Conservation (phyloP, 768 basidiomycete genomes). For the Phaffia tasmanica region DNA sequence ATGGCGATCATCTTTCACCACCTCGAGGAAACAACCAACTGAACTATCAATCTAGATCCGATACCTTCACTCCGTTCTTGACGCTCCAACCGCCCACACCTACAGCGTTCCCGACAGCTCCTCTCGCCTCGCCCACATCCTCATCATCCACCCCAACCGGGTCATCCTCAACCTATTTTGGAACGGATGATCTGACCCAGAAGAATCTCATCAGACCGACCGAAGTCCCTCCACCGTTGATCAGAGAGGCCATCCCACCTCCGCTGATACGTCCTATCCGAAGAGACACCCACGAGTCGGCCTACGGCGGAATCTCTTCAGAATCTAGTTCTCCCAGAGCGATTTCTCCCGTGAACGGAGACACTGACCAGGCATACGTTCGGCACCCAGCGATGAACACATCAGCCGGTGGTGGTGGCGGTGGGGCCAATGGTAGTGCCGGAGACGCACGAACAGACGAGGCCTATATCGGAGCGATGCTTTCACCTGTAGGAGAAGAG, state of each 20-base stretch:
- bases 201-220: neutral
- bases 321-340: neutral
- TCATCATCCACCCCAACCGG: neutral
- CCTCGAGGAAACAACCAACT: neutral
- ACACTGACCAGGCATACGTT: neutral
- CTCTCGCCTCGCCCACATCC: conserved; percentile 11
- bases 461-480: conserved; percentile 16
- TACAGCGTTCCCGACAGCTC: neutral
- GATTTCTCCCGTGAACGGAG: neutral
- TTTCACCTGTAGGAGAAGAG: conserved; percentile 11
- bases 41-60: neutral
- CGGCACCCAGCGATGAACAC: conserved; percentile 3
- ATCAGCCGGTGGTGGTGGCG: neutral
- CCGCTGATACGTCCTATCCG: neutral
- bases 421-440: neutral
- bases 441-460: conserved; percentile 2
- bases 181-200: neutral
- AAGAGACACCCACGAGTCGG: neutral
- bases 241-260: neutral
- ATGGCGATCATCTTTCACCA: neutral
- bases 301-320: too few relatives aligned
- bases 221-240: neutral
- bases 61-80: neutral
- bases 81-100: conserved; percentile 23
- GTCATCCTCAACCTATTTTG: neutral